These are phyloP conservation scores for Acanthamoeba lenticulata DNA, from an alignment of 208 protist species.

Conservation along the genomic window DNA sequence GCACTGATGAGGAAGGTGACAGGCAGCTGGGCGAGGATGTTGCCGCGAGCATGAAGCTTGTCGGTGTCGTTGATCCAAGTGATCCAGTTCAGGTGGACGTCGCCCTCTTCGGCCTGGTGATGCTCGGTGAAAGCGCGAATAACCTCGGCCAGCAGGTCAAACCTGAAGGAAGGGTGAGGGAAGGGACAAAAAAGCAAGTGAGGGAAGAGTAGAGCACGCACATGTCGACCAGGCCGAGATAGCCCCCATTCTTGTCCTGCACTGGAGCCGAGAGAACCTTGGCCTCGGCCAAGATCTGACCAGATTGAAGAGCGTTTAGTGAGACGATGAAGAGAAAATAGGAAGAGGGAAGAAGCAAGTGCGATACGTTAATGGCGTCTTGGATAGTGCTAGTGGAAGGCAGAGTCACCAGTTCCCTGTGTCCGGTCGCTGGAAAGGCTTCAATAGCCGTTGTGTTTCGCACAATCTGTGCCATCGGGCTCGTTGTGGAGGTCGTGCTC, in stretches of 20 bases:
- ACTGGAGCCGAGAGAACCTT: constrained; percentile 22
- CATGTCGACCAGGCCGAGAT: background rate
- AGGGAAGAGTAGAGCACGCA: background rate
- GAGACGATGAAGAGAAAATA: background rate
- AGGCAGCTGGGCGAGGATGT: background rate
- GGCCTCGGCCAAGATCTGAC: background rate
- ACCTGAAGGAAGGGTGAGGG: background rate
- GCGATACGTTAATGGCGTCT: background rate
- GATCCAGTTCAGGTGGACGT: constrained; percentile 24
- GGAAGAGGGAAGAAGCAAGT: background rate
- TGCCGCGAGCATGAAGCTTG: background rate
- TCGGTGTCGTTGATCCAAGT: constrained; percentile 6
- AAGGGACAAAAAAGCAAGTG: background rate
- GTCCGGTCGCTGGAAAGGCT: background rate
- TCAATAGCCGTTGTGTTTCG: background rate
- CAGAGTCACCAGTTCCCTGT: background rate
- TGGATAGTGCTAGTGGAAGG: background rate
- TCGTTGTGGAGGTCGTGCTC: background rate
- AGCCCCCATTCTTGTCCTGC: background rate
- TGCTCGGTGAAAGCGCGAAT: constrained; percentile 38
- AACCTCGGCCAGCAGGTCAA: constrained; percentile 30
- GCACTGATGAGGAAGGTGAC: constrained; percentile 23
- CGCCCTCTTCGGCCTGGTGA: background rate
- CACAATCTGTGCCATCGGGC: background rate
- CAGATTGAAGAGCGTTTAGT: background rate